Evolutionary conservation across 2,329 filamentous ascomycete genomes (phyloP).

Genomic region (Talaromyces funiculosus): DNA sequence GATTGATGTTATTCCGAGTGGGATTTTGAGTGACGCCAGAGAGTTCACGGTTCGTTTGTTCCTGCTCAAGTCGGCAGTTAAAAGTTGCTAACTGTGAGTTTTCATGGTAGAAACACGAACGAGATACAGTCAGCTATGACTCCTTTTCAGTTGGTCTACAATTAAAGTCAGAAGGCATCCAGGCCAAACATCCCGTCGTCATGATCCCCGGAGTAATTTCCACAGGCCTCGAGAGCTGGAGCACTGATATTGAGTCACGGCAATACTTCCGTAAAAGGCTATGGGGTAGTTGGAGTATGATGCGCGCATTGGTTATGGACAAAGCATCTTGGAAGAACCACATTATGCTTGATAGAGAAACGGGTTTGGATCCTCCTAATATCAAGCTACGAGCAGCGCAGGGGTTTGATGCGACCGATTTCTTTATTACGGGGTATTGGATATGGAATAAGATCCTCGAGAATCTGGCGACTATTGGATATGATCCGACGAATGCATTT

Average conservation of each 20-base stretch:
- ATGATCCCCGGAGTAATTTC: constrained; percentile 99
- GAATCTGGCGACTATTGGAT: constrained; percentile 91
- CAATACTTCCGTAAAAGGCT: constrained; percentile 90
- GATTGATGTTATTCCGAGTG: constrained; percentile 80
- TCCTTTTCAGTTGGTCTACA: constrained; percentile 87
- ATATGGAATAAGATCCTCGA: constrained; percentile 99
- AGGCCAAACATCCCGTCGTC: constrained; percentile 79
- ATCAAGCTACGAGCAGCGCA: constrained; percentile 90
- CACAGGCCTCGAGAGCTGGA: constrained; percentile 94
- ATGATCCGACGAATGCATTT: constrained; percentile 74
- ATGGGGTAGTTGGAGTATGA: constrained; percentile 99
- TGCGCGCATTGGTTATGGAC: constrained; percentile 86
- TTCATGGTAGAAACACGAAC: constrained; percentile 62
- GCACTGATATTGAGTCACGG: constrained; percentile 74
- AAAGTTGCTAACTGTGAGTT: constrained; percentile 7
- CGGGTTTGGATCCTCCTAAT: constrained; percentile 81
- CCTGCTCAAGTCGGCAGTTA: constrained; percentile 16
- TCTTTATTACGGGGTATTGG: constrained; percentile 79
- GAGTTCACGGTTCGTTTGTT: constrained; percentile 65
- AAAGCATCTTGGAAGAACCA: constrained; percentile 94
- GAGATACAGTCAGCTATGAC: constrained; percentile 84
- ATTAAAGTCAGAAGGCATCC: constrained; percentile 71
- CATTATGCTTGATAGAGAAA: constrained; percentile 91
- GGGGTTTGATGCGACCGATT: constrained; percentile 95
- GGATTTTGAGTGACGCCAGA: constrained; percentile 76